These are phyloP conservation scores for Petunia axillaris DNA, from an alignment of 257 asterid species.

Conservation along the genomic window DNA sequence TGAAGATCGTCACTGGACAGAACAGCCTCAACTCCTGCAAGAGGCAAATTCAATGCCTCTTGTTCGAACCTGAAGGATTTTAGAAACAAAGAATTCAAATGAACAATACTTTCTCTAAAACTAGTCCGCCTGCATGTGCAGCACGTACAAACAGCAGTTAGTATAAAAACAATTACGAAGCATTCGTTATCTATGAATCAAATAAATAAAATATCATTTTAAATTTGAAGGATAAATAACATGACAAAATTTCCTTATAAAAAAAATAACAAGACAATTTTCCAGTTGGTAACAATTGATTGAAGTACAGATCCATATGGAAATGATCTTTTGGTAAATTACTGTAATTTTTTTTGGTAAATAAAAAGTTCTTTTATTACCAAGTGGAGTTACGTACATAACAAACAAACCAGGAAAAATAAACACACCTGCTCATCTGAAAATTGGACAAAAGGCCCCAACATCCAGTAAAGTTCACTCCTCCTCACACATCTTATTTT, in stretches of 20 bases:
- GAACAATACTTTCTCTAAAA: background rate
- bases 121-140: background rate
- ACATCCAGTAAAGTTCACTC: no score
- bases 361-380: no score
- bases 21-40: constrained; percentile 78
- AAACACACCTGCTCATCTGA: no score
- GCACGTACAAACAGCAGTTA: background rate
- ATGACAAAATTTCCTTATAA: background rate
- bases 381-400: no score
- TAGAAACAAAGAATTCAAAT: constrained; percentile 1
- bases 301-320: background rate
- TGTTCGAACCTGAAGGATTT: constrained; percentile 57
- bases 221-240: background rate
- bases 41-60: constrained; percentile 72
- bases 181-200: background rate
- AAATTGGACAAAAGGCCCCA: no score
- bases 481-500: no score
- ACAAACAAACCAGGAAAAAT: no score
- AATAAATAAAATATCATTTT: background rate
- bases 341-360: no score
- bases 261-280: background rate
- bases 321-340: background rate
- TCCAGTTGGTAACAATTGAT: background rate
- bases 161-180: background rate
- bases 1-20: constrained; percentile 74